Evolutionary conservation across 2,329 filamentous ascomycete genomes (phyloP).

Genomic region (Verticillium klebahnii): DNA sequence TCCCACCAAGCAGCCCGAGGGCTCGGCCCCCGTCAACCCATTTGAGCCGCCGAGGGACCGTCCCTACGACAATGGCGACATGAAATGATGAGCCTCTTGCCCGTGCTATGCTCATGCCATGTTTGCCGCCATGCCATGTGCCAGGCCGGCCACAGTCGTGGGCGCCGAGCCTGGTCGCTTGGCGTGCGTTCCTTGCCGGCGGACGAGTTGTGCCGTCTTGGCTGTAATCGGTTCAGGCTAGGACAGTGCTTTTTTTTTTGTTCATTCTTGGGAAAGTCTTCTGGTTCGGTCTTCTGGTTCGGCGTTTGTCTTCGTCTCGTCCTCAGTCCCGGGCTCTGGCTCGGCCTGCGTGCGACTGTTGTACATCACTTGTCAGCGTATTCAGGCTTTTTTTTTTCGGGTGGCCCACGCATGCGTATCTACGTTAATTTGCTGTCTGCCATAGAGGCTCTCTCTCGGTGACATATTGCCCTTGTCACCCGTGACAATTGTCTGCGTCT

Average conservation of each 20-base stretch:
- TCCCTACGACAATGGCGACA: neutral
- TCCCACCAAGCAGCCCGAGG: neutral
- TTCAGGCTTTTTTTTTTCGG: neutral
- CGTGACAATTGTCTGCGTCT: neutral
- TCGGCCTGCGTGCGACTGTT: neutral
- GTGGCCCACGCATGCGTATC: neutral
- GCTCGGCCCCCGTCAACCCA: neutral
- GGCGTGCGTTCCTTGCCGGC: too few species aligned
- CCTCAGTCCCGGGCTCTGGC: too few species aligned
- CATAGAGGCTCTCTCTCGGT: neutral
- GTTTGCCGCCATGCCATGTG: neutral
- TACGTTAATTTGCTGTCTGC: neutral
- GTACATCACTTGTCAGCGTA: neutral
- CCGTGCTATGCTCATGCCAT: neutral
- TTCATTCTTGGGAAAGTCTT: neutral
- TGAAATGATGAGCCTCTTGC: neutral
- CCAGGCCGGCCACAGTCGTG: neutral
- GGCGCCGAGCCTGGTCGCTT: too few species aligned
- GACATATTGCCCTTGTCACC: neutral
- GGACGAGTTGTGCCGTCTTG: too few species aligned
- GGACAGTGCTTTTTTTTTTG: neutral
- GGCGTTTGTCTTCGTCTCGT: neutral
- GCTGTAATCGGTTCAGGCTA: too few species aligned
- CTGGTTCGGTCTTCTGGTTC: neutral
- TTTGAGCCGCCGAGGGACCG: neutral